Evolutionary conservation across 305 asterid species (phyloP), one percentile per base, ranked within the genome.

Genomic region (Lippia alba): DNA sequence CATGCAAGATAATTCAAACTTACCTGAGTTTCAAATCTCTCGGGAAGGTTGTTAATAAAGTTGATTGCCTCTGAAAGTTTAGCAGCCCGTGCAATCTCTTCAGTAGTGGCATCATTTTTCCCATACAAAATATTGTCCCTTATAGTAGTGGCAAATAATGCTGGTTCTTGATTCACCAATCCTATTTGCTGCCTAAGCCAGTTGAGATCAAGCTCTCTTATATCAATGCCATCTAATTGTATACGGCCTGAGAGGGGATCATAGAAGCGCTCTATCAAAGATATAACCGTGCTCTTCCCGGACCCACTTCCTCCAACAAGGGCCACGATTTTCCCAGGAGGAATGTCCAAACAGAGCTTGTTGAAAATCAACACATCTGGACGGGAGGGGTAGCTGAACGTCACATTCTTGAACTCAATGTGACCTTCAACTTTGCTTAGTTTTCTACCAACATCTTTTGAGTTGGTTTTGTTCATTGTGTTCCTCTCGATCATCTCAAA

Each of bases 301-400:
- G 97, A 94, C 33, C 99, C 99, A 70, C 99, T 94, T 30, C 96
- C 98, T 65, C 99, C 99, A 12, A 94, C 98, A 46, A 94, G 93
- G 6, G 99, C 99, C 15, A 94, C 89, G 30, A 92, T 84, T 78
- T 90, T 95, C 11, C 99, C 99, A 0, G 97, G 76, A 44, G 97
- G 96, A 69, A 95, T 87, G 50, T 92, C 93, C 45, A 95, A 85
- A 39, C 83, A 74, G 20, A 94, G 79, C 72, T 83, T 87, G 81
- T 89, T 64, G 74, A 92, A 92, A 50, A 94, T 90, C 82, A 77
- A 9, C 16, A 86, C 91, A 61, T 92, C 91, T 0, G 94, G 96
- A 8, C 99, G 92, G 20, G 98, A 90, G 1, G 98, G 98, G 69
- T 94, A 94, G 76, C 96, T 88, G 70, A 94, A 90, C 7, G 71